Evolutionary conservation across 225 moss, liverwort and hornwort species (phyloP), one percentile per base, ranked within the genome.

Genomic region (Thuidium tamariscinum): DNA sequence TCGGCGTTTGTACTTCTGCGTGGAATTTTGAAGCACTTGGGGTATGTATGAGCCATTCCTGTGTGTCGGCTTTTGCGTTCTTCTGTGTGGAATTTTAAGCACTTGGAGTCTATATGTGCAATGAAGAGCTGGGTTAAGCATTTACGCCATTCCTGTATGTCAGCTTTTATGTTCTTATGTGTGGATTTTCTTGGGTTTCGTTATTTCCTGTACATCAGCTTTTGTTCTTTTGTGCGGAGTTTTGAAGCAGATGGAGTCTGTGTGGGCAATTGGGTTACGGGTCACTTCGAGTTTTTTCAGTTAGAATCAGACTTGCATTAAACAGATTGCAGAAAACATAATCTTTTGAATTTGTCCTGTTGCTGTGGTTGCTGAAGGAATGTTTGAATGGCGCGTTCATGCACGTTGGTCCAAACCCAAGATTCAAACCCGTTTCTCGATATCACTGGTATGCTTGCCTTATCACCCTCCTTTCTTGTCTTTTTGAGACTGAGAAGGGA

Each of bases 341-440:
- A 22, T 19, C 27, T 65, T 22, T 7, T 72, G 18, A 21, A 55
- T 42, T 41, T 46, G 13, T 65, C 12, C 7, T 72, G 68, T 75
- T 83, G 55, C 26, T 78, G 15, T 74, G 54, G 16, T 86, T 44
- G 79, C 11, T 85, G 79, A 37, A 91, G 87, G 88, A 87, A 79
- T 90, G 90, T 34, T 67, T 93, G 87, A 85, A 91, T 69, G 90
- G 90, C 12, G 88, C 81, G 76, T 91, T 89, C 55, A 13, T 93
- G 68, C 89, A 74, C 10, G 11, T 91, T 27, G 91, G 89, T 65
- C 90, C 91, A 26, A 91, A 91, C 57, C 93, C 88, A 27, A 91
- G 79, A 55, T 93, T 91, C 59, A 88, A 90, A 32, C 91, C 93
- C 55, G 60, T 90, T 80, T 89, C 86, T 62, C 61, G 69, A 59